Conservation (phyloP, 2,329 filamentous ascomycete species). For the Epichloe coenophiala region DNA sequence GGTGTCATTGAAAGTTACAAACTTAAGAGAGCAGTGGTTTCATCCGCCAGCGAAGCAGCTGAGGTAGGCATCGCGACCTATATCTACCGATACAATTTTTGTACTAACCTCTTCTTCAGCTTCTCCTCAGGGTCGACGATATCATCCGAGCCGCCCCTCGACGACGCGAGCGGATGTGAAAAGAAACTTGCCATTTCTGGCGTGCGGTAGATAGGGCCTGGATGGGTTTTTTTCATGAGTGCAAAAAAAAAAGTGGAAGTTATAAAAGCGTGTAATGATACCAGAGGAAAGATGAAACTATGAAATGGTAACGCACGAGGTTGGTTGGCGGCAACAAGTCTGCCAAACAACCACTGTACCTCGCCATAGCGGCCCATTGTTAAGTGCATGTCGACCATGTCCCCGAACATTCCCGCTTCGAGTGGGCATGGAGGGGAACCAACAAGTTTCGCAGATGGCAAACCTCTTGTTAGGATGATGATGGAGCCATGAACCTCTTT, state of each 20-base stretch:
- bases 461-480: too few relatives aligned
- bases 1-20: conserved; percentile 98
- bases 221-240: not conserved
- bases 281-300: conserved; percentile 20
- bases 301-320: conserved; percentile 11
- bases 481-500: too few relatives aligned
- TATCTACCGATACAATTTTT: not conserved
- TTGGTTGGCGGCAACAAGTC: conserved; percentile 1
- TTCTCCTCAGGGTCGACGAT: conserved; percentile 89
- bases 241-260: not conserved
- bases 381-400: not conserved
- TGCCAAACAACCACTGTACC: not conserved
- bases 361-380: not conserved
- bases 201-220: not conserved
- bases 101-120: conserved; percentile 28
- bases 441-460: too few relatives aligned
- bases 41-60: conserved; percentile 87
- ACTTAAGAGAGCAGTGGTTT: conserved; percentile 95
- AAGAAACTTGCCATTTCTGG: not conserved
- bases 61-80: conserved; percentile 52
- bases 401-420: too few relatives aligned
- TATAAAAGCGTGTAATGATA: conserved; percentile 21
- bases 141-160: conserved; percentile 91
- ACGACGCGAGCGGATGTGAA: conserved; percentile 26
- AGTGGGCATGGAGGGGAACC: too few relatives aligned